These are phyloP conservation scores for Leccinum variicolor DNA, from an alignment of 768 basidiomycete species.

Conservation along the genomic window DNA sequence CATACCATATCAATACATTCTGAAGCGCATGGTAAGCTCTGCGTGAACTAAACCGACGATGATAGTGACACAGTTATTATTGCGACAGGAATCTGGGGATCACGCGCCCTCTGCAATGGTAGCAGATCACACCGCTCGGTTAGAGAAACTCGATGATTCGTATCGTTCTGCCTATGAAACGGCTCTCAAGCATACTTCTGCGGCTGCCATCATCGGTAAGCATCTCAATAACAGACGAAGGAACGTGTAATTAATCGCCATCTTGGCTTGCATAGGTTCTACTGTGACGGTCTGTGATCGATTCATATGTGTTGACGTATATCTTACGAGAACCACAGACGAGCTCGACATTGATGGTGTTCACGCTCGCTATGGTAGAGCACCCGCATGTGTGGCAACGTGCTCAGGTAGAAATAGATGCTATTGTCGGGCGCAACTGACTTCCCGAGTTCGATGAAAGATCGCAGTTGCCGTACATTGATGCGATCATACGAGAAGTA, in stretches of 20 bases:
- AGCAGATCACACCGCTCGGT: conserved; percentile 7
- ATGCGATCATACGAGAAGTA: not conserved
- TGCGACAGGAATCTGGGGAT: not conserved
- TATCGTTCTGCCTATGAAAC: not conserved
- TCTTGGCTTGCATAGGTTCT: not conserved
- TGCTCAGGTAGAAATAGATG: not conserved
- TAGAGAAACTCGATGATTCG: conserved; percentile 2
- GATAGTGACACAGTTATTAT: not conserved
- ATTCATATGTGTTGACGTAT: not conserved
- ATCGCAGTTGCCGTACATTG: not conserved
- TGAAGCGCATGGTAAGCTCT: not conserved
- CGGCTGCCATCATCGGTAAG: conserved; percentile 8
- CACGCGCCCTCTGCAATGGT: conserved; percentile 1
- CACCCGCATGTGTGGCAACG: not conserved
- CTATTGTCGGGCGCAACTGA: not conserved
- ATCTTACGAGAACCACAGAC: not conserved
- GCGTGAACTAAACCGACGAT: not conserved
- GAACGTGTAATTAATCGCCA: no score
- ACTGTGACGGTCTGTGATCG: not conserved
- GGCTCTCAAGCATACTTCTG: conserved; percentile 3
- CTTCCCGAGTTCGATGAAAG: conserved; percentile 5
- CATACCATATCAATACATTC: conserved; percentile 1
- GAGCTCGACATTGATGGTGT: not conserved
- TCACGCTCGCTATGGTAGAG: not conserved
- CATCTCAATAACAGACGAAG: no score